A percentile compares a stretch with the other conserved stretches of the same genome.
These are phyloP conservation scores for Trametes meyenii DNA, from an alignment of 768 basidiomycete species.

Conservation along the genomic window DNA sequence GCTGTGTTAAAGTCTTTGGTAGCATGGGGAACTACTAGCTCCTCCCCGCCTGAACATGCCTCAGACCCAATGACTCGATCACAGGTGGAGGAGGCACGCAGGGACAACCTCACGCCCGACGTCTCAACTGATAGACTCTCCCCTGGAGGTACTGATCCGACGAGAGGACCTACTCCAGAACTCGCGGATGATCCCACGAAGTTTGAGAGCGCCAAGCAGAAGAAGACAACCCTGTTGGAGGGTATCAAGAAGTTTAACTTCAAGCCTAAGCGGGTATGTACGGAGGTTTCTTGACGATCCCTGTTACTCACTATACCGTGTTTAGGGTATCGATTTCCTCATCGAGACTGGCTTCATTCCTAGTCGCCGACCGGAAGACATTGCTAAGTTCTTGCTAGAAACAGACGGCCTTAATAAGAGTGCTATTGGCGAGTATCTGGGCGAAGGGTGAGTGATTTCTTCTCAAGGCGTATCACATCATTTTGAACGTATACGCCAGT, in stretches of 20 bases:
- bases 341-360: constrained; percentile 86
- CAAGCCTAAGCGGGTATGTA: constrained; percentile 91
- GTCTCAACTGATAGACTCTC: constrained; percentile 58
- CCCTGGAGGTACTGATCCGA: constrained; percentile 48
- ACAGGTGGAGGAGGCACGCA: constrained; percentile 56
- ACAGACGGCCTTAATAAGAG: constrained; percentile 94
- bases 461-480: neutral
- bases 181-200: constrained; percentile 84
- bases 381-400: constrained; percentile 82
- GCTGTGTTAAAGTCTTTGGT: constrained; percentile 88
- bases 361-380: constrained; percentile 67
- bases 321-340: constrained; percentile 86
- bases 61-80: constrained; percentile 49
- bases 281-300: neutral
- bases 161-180: constrained; percentile 76
- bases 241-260: constrained; percentile 98
- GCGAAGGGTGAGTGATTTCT: constrained; percentile 77
- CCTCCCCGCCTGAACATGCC: constrained; percentile 43
- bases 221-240: constrained; percentile 92
- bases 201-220: constrained; percentile 95
- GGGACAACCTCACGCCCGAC: constrained; percentile 59
- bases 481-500: constrained; percentile 42
- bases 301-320: constrained; percentile 1
- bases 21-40: constrained; percentile 74
- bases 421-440: constrained; percentile 97